Evolutionary conservation across 2,329 filamentous ascomycete genomes (phyloP).

Genomic region (Aspergillus sp.): DNA sequence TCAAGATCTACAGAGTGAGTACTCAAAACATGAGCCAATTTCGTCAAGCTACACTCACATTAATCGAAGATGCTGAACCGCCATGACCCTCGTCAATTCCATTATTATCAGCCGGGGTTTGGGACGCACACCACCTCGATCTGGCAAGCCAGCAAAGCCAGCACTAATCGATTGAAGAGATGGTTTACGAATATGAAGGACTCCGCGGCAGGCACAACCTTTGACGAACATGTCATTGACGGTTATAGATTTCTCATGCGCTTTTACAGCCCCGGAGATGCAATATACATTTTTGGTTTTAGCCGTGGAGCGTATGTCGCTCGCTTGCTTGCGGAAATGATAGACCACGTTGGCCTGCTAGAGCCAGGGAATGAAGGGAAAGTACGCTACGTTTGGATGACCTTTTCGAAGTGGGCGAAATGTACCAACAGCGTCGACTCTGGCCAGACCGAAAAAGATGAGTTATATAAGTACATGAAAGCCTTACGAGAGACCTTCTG

Average conservation of each 20-base stretch:
- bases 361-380: constrained; percentile 82
- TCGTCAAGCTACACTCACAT: too few relatives aligned
- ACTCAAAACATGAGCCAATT: too few relatives aligned
- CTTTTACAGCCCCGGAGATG: constrained; percentile 53
- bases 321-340: constrained; percentile 56
- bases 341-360: constrained; percentile 59
- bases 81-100: too few relatives aligned
- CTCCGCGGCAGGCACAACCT: constrained; percentile 27
- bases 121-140: too few relatives aligned
- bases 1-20: too few relatives aligned
- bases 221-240: constrained; percentile 55
- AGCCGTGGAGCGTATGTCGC: constrained; percentile 57
- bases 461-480: constrained; percentile 64
- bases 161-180: too few relatives aligned
- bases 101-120: too few relatives aligned
- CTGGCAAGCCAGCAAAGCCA: too few relatives aligned
- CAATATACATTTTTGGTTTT: constrained; percentile 60
- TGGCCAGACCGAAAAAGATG: too few relatives aligned
- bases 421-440: too few relatives aligned
- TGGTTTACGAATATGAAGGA: too few relatives aligned
- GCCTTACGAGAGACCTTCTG: constrained; percentile 78
- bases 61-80: too few relatives aligned
- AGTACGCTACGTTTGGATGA: constrained; percentile 76
- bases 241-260: constrained; percentile 60
- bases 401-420: constrained; percentile 38